phyloP scores from a whole-genome alignment of 495 filamentous ascomycete genomes.

The Xylaria palmicola region DNA sequence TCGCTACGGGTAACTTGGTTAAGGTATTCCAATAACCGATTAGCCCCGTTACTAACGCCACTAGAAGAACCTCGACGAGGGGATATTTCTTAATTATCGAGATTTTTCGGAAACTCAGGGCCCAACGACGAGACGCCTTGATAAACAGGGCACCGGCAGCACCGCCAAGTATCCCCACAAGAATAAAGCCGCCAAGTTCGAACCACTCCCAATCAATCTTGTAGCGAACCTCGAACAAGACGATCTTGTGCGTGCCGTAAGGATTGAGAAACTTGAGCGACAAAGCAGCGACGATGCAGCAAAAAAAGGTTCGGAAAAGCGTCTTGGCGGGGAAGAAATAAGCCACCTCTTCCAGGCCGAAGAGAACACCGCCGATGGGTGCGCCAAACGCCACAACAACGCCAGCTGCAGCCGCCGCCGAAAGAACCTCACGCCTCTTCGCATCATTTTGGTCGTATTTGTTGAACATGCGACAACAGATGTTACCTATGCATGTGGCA shows the following conservation, averaged over 20 bases:
- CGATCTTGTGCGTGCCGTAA: slow-evolving; percentile 94
- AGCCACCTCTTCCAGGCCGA: slow-evolving; percentile 89
- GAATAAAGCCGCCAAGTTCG: slow-evolving; percentile 80
- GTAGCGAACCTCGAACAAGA: slow-evolving; percentile 93
- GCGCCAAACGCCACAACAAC: slow-evolving; percentile 95
- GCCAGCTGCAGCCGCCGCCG: slow-evolving; percentile 86
- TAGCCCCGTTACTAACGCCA: slow-evolving; percentile 80
- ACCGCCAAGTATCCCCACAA: slow-evolving; percentile 83
- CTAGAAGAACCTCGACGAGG: slow-evolving; percentile 81
- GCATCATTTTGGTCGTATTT: slow-evolving; percentile 96
- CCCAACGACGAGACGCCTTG: slow-evolving; percentile 90
- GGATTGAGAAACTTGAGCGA: slow-evolving; percentile 93
- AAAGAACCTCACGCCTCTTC: slow-evolving; percentile 82
- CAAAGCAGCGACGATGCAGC: slow-evolving; percentile 88
- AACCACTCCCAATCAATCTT: slow-evolving; percentile 92
- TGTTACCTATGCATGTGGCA: slow-evolving; percentile 92
- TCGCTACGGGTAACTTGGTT: slow-evolving; percentile 84
- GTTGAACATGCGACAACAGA: slow-evolving; percentile 84
- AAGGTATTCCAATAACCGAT: slow-evolving; percentile 92
- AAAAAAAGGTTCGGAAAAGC: slow-evolving; percentile 96
- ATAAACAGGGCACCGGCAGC: slow-evolving; percentile 89
- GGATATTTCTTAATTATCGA: slow-evolving; percentile 78
- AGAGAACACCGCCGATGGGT: slow-evolving; percentile 88
- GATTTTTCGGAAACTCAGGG: slow-evolving; percentile 80
- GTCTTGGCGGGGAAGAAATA: slow-evolving; percentile 99